phyloP scores from a whole-genome alignment of 306 rosid species.

The Leucaena leucocephala region DNA sequence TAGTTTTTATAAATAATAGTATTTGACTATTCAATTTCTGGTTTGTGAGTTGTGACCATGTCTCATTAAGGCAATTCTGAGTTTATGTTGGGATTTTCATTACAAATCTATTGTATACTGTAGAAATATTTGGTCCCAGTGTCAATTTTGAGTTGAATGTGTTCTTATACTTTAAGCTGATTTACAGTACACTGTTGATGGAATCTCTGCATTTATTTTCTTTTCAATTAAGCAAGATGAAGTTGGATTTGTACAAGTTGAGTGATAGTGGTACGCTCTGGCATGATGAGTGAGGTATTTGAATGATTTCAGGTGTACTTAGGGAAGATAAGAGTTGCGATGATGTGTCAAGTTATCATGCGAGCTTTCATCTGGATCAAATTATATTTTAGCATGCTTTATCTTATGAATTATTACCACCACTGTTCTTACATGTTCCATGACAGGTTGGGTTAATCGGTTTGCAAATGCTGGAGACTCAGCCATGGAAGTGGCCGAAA shows the following conservation, averaged over 20 bases:
- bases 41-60: not conserved
- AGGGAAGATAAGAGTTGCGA: slow-evolving; percentile 17
- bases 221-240: slow-evolving; percentile 4
- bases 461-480: slow-evolving; percentile 98
- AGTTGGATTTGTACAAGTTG: not conserved
- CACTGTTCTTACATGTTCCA: slow-evolving; percentile 33
- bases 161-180: not conserved
- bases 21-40: not conserved
- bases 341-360: not conserved
- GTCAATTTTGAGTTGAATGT: not conserved
- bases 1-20: not conserved
- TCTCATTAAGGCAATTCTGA: not conserved
- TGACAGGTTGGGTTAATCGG: slow-evolving; percentile 96
- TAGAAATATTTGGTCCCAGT: slow-evolving; percentile 18
- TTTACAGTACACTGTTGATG: not conserved
- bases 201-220: not conserved
- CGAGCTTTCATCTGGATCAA: slow-evolving; percentile 2
- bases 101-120: slow-evolving; percentile 2
- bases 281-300: not conserved
- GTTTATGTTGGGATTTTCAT: slow-evolving; percentile 4
- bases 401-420: slow-evolving; percentile 22
- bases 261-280: slow-evolving; percentile 2
- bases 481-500: slow-evolving; percentile 95
- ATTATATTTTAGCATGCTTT: slow-evolving; percentile 5
- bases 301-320: slow-evolving; percentile 1